Percentiles rank a stretch among this genome's conserved stretches.
Evolutionary conservation across 148 eudicot species (phyloP).

Genomic region (Beta vulgaris): DNA sequence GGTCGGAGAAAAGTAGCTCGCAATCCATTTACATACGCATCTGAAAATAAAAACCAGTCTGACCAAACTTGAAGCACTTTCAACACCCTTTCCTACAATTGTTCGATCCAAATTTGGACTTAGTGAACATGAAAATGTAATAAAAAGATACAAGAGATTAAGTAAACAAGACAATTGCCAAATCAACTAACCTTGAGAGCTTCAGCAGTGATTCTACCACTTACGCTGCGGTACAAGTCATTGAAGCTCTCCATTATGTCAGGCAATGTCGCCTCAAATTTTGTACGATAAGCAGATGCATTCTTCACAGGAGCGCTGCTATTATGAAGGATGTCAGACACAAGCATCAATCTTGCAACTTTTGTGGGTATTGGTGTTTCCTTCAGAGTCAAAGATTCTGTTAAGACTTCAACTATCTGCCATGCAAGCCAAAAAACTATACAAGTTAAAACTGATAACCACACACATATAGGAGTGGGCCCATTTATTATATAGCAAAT

Average conservation of each 20-base stretch:
- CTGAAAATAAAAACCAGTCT: slow-evolving; percentile 98
- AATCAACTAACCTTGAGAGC: slow-evolving; percentile 70
- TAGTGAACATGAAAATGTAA: background rate
- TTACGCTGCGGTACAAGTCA: slow-evolving; percentile 81
- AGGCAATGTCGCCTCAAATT: slow-evolving; percentile 83
- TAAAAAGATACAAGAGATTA: background rate
- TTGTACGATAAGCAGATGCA: slow-evolving; percentile 99
- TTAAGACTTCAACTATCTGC: slow-evolving; percentile 95
- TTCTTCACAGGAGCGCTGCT: slow-evolving; percentile 98
- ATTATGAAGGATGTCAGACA: slow-evolving; percentile 93
- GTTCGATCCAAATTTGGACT: background rate
- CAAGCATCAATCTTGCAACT: slow-evolving; percentile 99
- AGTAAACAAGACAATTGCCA: slow-evolving; percentile 3
- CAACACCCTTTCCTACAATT: slow-evolving; percentile 78
- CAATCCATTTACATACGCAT: slow-evolving; percentile 88
- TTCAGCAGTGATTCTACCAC: slow-evolving; percentile 96
- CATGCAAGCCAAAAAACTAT: slow-evolving; percentile 10
- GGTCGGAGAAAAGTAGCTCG: slow-evolving; percentile 91
- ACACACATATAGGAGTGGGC: background rate
- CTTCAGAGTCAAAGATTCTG: slow-evolving; percentile 91
- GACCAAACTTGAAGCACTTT: slow-evolving; percentile 99
- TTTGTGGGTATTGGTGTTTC: slow-evolving; percentile 99
- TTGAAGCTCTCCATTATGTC: slow-evolving; percentile 94
- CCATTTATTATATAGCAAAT: background rate
- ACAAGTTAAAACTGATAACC: background rate